Base-by-base conservation (phyloP, 208 protist genomes). In the Leptomonas seymouri region DNA sequence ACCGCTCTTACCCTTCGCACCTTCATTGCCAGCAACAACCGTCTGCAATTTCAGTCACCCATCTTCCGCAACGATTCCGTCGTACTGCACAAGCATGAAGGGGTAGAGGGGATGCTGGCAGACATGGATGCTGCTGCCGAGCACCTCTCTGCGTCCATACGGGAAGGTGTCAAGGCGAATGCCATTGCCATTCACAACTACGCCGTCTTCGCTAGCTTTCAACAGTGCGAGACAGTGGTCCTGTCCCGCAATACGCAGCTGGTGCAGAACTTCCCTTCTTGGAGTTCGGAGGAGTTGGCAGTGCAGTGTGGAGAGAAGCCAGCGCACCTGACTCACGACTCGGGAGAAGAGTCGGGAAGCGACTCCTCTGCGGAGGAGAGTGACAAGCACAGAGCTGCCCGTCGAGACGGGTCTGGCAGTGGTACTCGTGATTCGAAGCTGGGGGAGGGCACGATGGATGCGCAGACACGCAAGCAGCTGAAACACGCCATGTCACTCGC, bases 11-110 rank as follows among this genome's bases (percentile, higher is more conserved):
- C 88, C 0, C 76, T 96, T 28, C 79, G 81, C 34, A 85, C 91
- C 1, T 70, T 96, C 25, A 84, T 96, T n/a, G 85, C 82, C 42
- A 96, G 93, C 71, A 85, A 96, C 58, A 96, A 94, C 45, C 25
- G 81, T n/a, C 58, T 96, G 39, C 51, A 80, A 12, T 65, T 96
- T 0, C 73, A 81, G 30, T 83, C 89, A 0, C 84, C 86, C 2
- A 18, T 74, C 28, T 54, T 74, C 15, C 61, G 9, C 27, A 49
- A 23, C 11, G 61, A 53, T 1, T 45, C 62, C 20, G 30, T 42
- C 3, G 58, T 28, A 16, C 27, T 36, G 1, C 18, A 3, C 45
- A 3, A 36, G 21, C 4, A 7, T 1, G 48, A 50, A 18, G 44
- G 64, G 27, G 70, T 45, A 7, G 48, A 31, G n/a, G 18, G 9